A percentile compares a stretch with the other conserved stretches of the same genome.
Evolutionary conservation across 2,329 filamentous ascomycete species (phyloP).

Genomic region (Verticillium longisporum): DNA sequence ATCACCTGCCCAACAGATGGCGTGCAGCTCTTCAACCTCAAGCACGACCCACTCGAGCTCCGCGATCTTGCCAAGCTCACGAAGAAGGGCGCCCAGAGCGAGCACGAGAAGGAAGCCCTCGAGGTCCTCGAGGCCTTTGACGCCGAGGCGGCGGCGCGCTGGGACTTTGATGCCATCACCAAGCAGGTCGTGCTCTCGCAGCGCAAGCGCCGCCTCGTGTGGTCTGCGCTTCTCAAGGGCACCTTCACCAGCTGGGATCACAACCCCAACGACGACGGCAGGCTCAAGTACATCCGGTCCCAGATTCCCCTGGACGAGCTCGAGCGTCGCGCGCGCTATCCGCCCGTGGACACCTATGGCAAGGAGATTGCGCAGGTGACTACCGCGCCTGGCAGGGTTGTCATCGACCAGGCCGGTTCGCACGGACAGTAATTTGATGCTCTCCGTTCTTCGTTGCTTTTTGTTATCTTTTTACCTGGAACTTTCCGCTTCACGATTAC

Average conservation of each 20-base stretch:
- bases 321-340: conserved; percentile 69
- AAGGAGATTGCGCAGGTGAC: conserved; percentile 32
- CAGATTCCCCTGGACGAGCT: conserved; percentile 75
- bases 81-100: conserved; percentile 28
- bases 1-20: conserved; percentile 79
- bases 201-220: conserved; percentile 70
- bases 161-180: conserved; percentile 77
- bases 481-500: not conserved
- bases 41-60: conserved; percentile 68
- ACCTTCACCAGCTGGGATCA: conserved; percentile 80
- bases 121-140: conserved; percentile 59
- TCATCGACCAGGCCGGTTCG: conserved; percentile 35
- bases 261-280: conserved; percentile 65
- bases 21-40: conserved; percentile 77
- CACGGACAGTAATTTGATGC: conserved; percentile 26
- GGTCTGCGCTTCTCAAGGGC: conserved; percentile 71
- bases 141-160: conserved; percentile 65
- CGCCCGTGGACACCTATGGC: conserved; percentile 52
- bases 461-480: not conserved
- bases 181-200: conserved; percentile 69
- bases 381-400: conserved; percentile 15
- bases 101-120: conserved; percentile 38
- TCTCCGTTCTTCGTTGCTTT: not conserved
- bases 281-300: conserved; percentile 75
- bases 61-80: conserved; percentile 57